Base-by-base conservation (phyloP, 1,284 basidiomycete genomes). In the Bjerkandera adusta region DNA sequence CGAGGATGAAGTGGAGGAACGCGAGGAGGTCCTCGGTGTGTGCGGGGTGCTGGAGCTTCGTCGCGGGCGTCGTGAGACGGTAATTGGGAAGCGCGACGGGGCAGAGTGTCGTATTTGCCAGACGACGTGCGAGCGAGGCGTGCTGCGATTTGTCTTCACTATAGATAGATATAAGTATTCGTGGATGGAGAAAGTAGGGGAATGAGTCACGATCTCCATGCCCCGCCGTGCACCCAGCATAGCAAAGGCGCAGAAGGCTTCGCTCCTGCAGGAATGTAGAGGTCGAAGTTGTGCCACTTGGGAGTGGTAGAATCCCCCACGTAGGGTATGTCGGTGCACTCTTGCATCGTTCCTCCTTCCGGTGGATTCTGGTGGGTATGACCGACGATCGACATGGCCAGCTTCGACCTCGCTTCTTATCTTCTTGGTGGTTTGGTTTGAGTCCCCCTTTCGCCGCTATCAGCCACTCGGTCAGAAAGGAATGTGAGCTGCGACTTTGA, bases 181-280 rank as follows among this genome's bases (percentile, higher is more conserved):
- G 32, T 25, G 36, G 33, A 45, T 20, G 34, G 45, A 36, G 12
- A 15, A 49, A 26, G 27, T 34, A 3, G 36, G 10, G 20, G 27
- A 18, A 37, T 20, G 18, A 63, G 83, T 71, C 59, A 87, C 86
- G 78, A 65, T 57, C 79, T 69, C 88, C 88, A 91, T 27, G 88
- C 89, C 32, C 88, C 88, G 27, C 89, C 89, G 57, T 90, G 88
- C 13, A 89, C 68, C 56, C 86, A 88, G 50, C 77, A 76, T 27
- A 70, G 47, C 18, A 69, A 51, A n/a, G 45, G 30, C 34, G 26
- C 18, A 32, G 36, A 22, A 30, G 18, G 13, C 36, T 2, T n/a
- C 21, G 13, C 10, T 21, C 33, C 4, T 7, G n/a, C 25, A 15
- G 64, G 60, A 26, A 61, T 36, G 39, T 63, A 64, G 5, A 68